Conservation (phyloP, 2,329 filamentous ascomycete species). For the Pyricularia grisea region DNA sequence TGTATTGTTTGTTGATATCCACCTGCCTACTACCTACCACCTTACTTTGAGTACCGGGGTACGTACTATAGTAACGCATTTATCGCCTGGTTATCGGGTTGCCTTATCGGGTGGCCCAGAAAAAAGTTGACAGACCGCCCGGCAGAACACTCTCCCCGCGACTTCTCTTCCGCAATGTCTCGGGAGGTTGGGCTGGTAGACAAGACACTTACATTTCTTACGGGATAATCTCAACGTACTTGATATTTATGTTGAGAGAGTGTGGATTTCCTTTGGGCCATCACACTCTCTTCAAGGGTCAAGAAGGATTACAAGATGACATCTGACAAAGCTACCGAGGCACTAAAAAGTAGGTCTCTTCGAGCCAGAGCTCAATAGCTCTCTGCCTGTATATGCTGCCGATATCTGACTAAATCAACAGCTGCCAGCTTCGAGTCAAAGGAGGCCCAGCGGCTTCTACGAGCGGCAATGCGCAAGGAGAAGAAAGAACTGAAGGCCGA, state of each 20-base stretch:
- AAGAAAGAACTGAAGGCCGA: slow-evolving; percentile 26
- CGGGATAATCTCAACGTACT: neutral
- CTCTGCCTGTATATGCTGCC: neutral
- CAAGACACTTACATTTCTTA: too few relatives aligned
- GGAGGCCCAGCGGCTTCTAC: slow-evolving; percentile 16
- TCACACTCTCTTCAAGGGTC: neutral
- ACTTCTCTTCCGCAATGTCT: neutral
- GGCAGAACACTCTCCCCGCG: neutral
- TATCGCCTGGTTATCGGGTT: neutral
- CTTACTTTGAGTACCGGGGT: too few relatives aligned
- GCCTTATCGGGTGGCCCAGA: neutral
- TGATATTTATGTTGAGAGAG: neutral
- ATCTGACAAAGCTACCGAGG: neutral
- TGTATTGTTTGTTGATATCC: too few relatives aligned
- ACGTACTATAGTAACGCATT: neutral
- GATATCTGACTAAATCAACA: slow-evolving; percentile 7
- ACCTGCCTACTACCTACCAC: too few relatives aligned
- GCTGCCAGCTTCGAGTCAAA: slow-evolving; percentile 18
- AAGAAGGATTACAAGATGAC: neutral
- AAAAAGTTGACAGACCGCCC: neutral
- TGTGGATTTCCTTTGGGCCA: neutral
- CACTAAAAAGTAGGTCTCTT: neutral
- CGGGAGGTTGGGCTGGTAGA: too few relatives aligned
- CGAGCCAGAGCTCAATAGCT: neutral
- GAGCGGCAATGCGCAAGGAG: slow-evolving; percentile 22